Percentiles rank a stretch among this genome's conserved stretches.
Evolutionary conservation across 2,329 filamentous ascomycete species (phyloP).

Genomic region (Sporothrix phasma): DNA sequence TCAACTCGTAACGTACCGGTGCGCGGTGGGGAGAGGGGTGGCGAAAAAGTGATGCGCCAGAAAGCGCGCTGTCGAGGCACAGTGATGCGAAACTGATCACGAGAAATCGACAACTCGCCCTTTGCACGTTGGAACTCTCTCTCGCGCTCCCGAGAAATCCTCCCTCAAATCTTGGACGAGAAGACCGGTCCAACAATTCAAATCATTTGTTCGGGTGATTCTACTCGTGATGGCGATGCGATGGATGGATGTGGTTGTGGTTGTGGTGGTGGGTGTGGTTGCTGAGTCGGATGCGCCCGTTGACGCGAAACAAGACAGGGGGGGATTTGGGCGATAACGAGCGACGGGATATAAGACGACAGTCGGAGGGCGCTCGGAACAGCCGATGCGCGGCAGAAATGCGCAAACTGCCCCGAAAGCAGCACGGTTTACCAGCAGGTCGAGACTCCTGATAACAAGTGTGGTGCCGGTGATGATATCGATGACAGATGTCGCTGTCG

Average conservation of each 20-base stretch:
- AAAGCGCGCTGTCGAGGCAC: background rate
- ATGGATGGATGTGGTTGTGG: background rate
- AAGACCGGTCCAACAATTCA: background rate
- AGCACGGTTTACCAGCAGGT: background rate
- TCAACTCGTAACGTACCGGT: background rate
- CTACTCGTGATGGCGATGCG: background rate
- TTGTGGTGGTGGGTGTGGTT: background rate
- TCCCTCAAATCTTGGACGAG: background rate
- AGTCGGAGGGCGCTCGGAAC: background rate
- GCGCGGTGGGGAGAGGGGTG: background rate
- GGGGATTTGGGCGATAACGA: background rate
- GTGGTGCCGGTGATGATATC: slow-evolving; percentile 1
- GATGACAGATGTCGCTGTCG: slow-evolving; percentile 2
- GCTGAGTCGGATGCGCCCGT: background rate
- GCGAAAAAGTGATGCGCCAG: background rate
- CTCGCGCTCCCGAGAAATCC: background rate
- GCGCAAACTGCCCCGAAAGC: background rate
- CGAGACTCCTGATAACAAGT: background rate
- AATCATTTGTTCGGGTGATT: background rate
- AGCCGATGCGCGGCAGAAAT: background rate
- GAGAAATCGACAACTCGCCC: background rate
- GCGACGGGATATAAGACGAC: background rate
- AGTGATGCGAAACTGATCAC: background rate
- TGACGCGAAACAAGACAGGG: background rate
- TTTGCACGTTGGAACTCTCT: background rate